Base-by-base conservation (phyloP, 2,329 filamentous ascomycete species). In the Trichophyton verrucosum region DNA sequence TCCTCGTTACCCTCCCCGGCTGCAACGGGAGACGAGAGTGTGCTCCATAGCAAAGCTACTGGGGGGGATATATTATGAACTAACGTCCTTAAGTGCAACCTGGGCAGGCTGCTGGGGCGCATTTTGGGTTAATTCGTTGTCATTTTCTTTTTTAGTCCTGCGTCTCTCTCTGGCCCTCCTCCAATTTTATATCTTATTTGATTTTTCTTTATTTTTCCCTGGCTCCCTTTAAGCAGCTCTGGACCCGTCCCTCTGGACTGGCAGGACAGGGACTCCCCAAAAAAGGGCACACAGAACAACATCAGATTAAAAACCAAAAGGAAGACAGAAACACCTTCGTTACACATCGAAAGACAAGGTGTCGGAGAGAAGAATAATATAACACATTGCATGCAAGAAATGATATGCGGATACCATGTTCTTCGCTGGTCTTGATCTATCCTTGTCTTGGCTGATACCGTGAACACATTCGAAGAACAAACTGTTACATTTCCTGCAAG, bases 361-460 rank as follows among this genome's bases (percentile, higher is more conserved):
- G 20, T 1, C 20, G 20, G n/a, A 27, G 17, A 22, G 9, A 49
- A 55, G 15, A 20, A 55, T 17, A n/a, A 30, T 38, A 38, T 38
- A 38, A 38, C 33, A 38, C 33, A 38, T 17, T 55, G 33, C 27
- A 33, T 55, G 27, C 20, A 15, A n/a, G 20, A 17, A 20, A 55
- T 38, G 51, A 20, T 55, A 36, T 55, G 51, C 51, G 51, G 51
- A 55, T 33, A 55, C 51, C 27, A 55, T 55, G 51, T 55, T 20
- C 51, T 33, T 33, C 27, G 27, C 27, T n/a, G 27, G 49, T 36
- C 30, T 20, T 55, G 51, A 55, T 36, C 24, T 36, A 55, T 33
- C 51, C 46, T 51, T 51, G 22, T 13, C 46, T 22, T 51, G 46
- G 44, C 44, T 47, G n/a, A 47, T 47, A 47, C 44, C 44, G 44